Base-by-base conservation (phyloP, 2,329 filamentous ascomycete species). In the Penicillium oxalicum region DNA sequence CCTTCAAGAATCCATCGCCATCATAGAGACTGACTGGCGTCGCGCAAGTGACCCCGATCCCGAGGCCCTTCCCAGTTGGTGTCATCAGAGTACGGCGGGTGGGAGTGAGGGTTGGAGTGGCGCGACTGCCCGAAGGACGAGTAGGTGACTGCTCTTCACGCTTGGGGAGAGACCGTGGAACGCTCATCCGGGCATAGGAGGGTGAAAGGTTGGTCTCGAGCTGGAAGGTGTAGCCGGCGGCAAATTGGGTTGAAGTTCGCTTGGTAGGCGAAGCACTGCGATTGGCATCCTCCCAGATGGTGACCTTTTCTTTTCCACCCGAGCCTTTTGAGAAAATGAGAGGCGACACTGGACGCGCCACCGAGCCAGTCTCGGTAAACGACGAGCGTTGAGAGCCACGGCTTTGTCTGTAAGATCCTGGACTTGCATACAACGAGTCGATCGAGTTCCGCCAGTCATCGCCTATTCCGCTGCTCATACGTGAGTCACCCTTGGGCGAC, bases 1-100 rank as follows among this genome's bases (percentile, higher is more conserved):
- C 67, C 47, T 67, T 66, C 49, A 70, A 48, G 52, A 70, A 67
- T 5, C 68, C 61, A 44, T 70, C 59, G 13, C 66, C 53, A 53
- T 76, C 74, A 57, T 77, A 77, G 53, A 76, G 56, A 60, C 74
- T 76, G 45, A 60, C 70, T 33, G 71, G 72, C 41, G 71, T 75
- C n/a, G 62, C 61, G 39, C 53, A 55, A 5, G 59, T 64, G 45
- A 63, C 57, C 2, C 64, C 64, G 36, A 66, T 53, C 3, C 61
- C 63, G 9, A 65, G 50, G 0, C 52, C 46, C 48, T 64, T 63
- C 25, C 57, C 55, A 12, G 52, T 60, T 1, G 66, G 64, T 2
- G 63, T 68, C 18, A 47, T 60, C 48, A 59, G 53, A 9, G 50
- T 59, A n/a, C 55, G 55, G 24, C 51, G 51, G 32, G 54, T 40